phyloP scores from a whole-genome alignment of 1,139 yeast species.

The Pichiaceae sp. region DNA sequence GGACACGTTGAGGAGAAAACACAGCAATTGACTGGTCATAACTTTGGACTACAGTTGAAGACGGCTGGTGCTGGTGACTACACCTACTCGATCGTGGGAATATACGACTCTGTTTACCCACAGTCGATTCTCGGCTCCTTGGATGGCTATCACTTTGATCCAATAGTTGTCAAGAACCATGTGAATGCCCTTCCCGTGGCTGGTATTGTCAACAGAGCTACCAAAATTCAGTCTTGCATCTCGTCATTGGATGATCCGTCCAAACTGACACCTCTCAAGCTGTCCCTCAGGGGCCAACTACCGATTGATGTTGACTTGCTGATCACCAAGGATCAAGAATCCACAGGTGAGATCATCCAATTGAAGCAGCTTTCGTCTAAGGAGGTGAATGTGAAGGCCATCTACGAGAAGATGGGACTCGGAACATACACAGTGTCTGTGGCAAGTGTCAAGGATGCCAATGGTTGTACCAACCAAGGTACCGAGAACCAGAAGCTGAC shows the following conservation, averaged over 20 bases:
- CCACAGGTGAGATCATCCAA: slow-evolving; percentile 11
- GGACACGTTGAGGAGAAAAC: slow-evolving; percentile 35
- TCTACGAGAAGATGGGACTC: slow-evolving; percentile 23
- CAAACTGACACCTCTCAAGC: slow-evolving; percentile 42
- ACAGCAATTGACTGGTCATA: slow-evolving; percentile 44
- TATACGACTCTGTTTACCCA: slow-evolving; percentile 63
- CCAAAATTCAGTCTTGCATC: slow-evolving; percentile 45
- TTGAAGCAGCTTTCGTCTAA: slow-evolving; percentile 13
- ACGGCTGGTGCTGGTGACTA: slow-evolving; percentile 43
- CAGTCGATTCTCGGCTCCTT: slow-evolving; percentile 28
- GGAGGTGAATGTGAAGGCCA: slow-evolving; percentile 13
- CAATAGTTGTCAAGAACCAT: slow-evolving; percentile 45
- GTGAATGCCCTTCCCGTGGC: slow-evolving; percentile 58
- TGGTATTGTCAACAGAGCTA: slow-evolving; percentile 11
- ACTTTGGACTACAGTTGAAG: slow-evolving; percentile 28
- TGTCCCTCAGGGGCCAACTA: slow-evolving; percentile 47
- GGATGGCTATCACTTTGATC: slow-evolving; percentile 20
- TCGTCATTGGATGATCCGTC: slow-evolving; percentile 29
- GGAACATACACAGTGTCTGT: slow-evolving; percentile 55
- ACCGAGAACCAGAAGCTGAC: slow-evolving; percentile 27
- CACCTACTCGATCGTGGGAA: slow-evolving; percentile 49
- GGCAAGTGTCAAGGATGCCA: slow-evolving; percentile 51
- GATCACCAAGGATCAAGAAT: slow-evolving; percentile 20
- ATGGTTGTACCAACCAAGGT: slow-evolving; percentile 55
- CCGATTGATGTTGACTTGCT: slow-evolving; percentile 40